Percentiles rank a stretch among this genome's conserved stretches.
These are phyloP conservation scores for Raffaelea ambrosiae DNA, from an alignment of 2,329 filamentous ascomycete species.

Conservation along the genomic window DNA sequence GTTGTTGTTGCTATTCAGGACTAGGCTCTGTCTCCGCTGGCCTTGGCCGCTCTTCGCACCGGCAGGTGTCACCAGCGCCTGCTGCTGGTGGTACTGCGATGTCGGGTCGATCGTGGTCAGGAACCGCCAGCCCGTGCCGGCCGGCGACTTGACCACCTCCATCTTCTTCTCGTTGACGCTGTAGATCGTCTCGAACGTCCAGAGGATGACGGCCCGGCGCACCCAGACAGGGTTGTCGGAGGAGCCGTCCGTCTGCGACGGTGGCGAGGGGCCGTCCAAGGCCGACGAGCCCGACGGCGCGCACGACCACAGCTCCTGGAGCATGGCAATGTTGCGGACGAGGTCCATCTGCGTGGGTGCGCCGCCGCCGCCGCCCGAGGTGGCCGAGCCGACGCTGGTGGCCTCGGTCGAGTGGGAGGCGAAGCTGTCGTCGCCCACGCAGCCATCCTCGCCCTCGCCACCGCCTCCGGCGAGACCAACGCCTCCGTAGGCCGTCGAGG, in stretches of 20 bases:
- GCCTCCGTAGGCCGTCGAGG: constrained; percentile 3
- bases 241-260: constrained; percentile 5
- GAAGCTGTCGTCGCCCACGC: constrained; percentile 16
- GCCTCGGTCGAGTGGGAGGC: constrained; percentile 16
- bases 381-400: constrained; percentile 9
- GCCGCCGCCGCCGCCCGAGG: too few species aligned
- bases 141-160: constrained; percentile 37
- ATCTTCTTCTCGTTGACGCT: constrained; percentile 31
- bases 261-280: constrained; percentile 12
- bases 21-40: too few species aligned
- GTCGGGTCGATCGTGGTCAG: constrained; percentile 52
- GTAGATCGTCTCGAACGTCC: constrained; percentile 51
- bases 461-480: not conserved
- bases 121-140: constrained; percentile 53
- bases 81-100: constrained; percentile 48
- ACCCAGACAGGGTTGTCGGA: constrained; percentile 33
- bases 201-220: constrained; percentile 52
- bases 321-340: constrained; percentile 55
- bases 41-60: not conserved
- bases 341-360: constrained; percentile 42
- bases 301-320: constrained; percentile 56
- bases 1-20: constrained; percentile 7
- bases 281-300: constrained; percentile 25
- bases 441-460: constrained; percentile 14
- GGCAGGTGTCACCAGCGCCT: constrained; percentile 24